Conservation (phyloP, 2,329 filamentous ascomycete genomes). For the Cercospora zeae-maydis region DNA sequence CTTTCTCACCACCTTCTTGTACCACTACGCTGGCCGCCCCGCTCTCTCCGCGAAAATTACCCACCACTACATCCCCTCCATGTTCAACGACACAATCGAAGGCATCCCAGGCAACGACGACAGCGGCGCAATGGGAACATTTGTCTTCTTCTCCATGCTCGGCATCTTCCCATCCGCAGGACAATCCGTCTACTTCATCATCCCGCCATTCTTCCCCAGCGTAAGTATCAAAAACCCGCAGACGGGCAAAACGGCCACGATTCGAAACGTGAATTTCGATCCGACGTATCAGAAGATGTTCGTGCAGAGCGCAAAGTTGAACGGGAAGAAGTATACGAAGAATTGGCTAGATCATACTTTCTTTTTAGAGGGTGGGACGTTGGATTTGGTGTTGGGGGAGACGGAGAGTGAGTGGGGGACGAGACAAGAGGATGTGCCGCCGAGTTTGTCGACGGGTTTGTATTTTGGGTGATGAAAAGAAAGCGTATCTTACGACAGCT, state of each 20-base stretch:
- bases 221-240: slow-evolving; percentile 57
- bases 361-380: slow-evolving; percentile 59
- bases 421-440: slow-evolving; percentile 47
- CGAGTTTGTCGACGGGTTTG: slow-evolving; percentile 38
- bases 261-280: slow-evolving; percentile 46
- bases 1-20: slow-evolving; percentile 53
- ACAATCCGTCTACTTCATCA: slow-evolving; percentile 52
- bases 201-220: slow-evolving; percentile 59
- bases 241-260: slow-evolving; percentile 49
- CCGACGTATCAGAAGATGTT: slow-evolving; percentile 47
- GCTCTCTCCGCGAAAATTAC: slow-evolving; percentile 58
- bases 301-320: slow-evolving; percentile 64
- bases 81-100: slow-evolving; percentile 53
- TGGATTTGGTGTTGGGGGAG: slow-evolving; percentile 62
- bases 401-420: slow-evolving; percentile 47
- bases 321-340: slow-evolving; percentile 60
- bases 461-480: slow-evolving; percentile 13
- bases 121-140: slow-evolving; percentile 69
- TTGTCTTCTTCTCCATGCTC: slow-evolving; percentile 66
- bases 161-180: slow-evolving; percentile 66
- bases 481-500: neutral
- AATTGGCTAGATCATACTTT: slow-evolving; percentile 65
- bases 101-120: slow-evolving; percentile 69
- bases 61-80: slow-evolving; percentile 56
- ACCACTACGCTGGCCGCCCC: slow-evolving; percentile 63